Conservation (phyloP, 176 grass and related monocot species). For the Oryza glumipatula region DNA sequence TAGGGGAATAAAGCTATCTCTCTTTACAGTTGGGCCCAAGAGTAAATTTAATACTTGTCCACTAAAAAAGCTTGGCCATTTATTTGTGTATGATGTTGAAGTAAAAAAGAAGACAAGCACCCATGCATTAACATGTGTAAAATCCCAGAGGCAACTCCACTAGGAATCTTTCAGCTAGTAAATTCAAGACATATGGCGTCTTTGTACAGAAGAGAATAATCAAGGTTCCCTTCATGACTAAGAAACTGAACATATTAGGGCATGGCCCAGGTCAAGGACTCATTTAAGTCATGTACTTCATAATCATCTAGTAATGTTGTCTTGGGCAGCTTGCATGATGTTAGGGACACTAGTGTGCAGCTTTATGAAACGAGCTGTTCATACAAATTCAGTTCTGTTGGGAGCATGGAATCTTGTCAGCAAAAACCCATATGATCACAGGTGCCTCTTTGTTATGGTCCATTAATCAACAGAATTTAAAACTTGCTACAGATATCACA, state of each 20-base stretch:
- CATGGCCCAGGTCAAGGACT: not conserved
- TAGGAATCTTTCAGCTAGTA: not conserved
- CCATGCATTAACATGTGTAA: not conserved
- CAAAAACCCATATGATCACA: not conserved
- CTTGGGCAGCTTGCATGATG: not conserved
- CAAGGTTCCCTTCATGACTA: not conserved
- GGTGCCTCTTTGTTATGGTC: slow-evolving; percentile 9
- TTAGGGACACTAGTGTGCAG: not conserved
- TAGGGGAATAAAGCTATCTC: slow-evolving; percentile 4
- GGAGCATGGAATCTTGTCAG: not conserved
- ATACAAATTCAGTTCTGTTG: not conserved
- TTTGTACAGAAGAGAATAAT: slow-evolving; percentile 8
- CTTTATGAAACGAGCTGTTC: not conserved
- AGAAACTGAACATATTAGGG: not conserved
- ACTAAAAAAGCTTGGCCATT: not conserved
- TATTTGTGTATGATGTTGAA: not conserved
- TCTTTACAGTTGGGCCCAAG: not conserved
- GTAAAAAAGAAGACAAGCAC: not conserved
- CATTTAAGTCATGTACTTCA: slow-evolving; percentile 26
- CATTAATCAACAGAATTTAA: not conserved
- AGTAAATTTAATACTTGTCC: not conserved
- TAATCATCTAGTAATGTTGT: not conserved
- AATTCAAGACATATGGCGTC: not conserved
- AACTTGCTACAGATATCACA: not conserved
- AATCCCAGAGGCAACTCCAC: not conserved